Evolutionary conservation across 2,329 filamentous ascomycete genomes (phyloP).

Genomic region (Ascosphaera aggregata): DNA sequence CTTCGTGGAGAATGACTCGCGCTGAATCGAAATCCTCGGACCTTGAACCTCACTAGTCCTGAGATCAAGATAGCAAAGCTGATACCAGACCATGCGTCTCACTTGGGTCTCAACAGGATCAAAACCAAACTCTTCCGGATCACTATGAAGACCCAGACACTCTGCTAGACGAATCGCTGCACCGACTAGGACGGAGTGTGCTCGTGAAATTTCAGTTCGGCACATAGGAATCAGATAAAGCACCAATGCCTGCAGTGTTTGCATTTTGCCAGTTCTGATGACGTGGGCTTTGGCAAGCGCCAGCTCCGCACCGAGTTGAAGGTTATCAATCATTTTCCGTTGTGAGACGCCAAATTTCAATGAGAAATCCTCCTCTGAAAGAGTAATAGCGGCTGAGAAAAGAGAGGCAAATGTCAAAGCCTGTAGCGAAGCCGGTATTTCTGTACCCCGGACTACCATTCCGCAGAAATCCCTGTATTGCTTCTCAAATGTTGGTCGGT

Average conservation of each 20-base stretch:
- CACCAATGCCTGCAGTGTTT: constrained; percentile 53
- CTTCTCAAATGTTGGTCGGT: constrained; percentile 41
- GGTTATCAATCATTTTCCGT: constrained; percentile 32
- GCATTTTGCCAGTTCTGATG: constrained; percentile 45
- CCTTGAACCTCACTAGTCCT: constrained; percentile 53
- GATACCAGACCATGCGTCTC: constrained; percentile 51
- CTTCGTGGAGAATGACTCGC: constrained; percentile 51
- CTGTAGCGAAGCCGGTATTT: constrained; percentile 41
- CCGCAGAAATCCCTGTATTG: constrained; percentile 44
- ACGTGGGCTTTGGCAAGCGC: constrained; percentile 47
- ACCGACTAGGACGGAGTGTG: constrained; percentile 48
- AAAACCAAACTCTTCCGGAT: constrained; percentile 42
- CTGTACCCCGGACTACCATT: constrained; percentile 31
- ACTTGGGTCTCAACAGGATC: constrained; percentile 46
- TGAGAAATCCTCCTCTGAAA: constrained; percentile 30
- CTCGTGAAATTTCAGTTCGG: constrained; percentile 45
- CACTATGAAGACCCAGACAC: constrained; percentile 54
- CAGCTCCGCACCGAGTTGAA: constrained; percentile 42
- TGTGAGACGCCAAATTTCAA: constrained; percentile 33
- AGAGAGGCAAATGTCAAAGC: constrained; percentile 45
- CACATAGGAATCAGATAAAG: constrained; percentile 58
- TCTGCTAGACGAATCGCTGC: constrained; percentile 51
- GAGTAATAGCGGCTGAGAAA: constrained; percentile 44
- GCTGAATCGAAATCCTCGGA: constrained; percentile 45
- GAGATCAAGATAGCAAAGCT: constrained; percentile 54